Evolutionary conservation across 441 rosid genomes (phyloP).

Genomic region (Erodium moschatum): DNA sequence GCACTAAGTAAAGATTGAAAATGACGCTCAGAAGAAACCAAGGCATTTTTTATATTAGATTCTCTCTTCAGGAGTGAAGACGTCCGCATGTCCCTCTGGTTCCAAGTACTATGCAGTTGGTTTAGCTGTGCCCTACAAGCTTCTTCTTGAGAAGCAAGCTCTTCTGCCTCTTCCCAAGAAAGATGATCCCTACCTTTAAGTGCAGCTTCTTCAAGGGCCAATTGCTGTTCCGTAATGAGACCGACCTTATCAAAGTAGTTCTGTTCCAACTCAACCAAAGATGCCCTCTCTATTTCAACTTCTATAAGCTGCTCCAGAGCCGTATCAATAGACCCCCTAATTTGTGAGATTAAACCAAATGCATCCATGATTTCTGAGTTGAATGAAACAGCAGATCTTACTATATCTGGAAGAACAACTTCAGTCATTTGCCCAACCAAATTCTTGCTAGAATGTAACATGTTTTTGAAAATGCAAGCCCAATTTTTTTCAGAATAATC

Average conservation of each 20-base stretch:
- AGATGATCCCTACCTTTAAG: conserved; percentile 84
- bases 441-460: conserved; percentile 49
- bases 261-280: conserved; percentile 79
- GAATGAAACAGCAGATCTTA: conserved; percentile 62
- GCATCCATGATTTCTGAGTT: conserved; percentile 85
- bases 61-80: conserved; percentile 63
- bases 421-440: conserved; percentile 68
- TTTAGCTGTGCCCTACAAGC: conserved; percentile 86
- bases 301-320: conserved; percentile 79
- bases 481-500: conserved; percentile 41
- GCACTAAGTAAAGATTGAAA: conserved; percentile 51
- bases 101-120: conserved; percentile 83
- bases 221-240: conserved; percentile 75
- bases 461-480: conserved; percentile 55
- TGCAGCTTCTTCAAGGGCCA: conserved; percentile 90
- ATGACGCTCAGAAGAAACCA: conserved; percentile 53
- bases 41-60: conserved; percentile 52
- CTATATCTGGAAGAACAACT: conserved; percentile 54
- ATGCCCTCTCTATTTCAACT: conserved; percentile 67
- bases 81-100: conserved; percentile 62
- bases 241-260: conserved; percentile 82
- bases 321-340: conserved; percentile 70
- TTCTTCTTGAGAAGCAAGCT: conserved; percentile 97
- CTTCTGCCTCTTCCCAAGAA: conserved; percentile 99
- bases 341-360: conserved; percentile 78